Conservation (phyloP, 768 basidiomycete genomes). For the Strobilomyces dryophilus region DNA sequence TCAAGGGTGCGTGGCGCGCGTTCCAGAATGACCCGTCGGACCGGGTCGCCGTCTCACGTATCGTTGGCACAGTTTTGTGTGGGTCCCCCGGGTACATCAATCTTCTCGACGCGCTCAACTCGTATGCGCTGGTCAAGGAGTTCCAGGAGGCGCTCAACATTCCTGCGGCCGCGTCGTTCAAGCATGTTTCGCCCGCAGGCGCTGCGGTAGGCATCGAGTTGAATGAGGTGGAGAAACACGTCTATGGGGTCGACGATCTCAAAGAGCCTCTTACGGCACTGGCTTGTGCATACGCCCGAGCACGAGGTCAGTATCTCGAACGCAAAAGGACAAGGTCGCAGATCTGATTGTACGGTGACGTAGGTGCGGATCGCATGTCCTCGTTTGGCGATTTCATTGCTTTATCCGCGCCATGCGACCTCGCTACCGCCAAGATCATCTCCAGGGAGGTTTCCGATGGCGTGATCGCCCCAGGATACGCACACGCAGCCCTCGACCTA, state of each 20-base stretch:
- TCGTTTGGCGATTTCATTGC: constrained; percentile 99
- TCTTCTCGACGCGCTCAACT: constrained; percentile 94
- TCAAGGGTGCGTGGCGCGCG: constrained; percentile 61
- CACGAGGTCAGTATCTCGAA: constrained; percentile 59
- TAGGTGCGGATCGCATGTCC: constrained; percentile 98
- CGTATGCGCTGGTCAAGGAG: constrained; percentile 93
- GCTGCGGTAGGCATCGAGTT: constrained; percentile 89
- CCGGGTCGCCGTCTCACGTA: constrained; percentile 1
- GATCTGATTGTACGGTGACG: constrained; percentile 6
- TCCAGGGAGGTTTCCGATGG: constrained; percentile 99
- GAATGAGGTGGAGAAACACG: constrained; percentile 80
- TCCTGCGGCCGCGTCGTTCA: constrained; percentile 98
- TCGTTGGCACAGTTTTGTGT: constrained; percentile 57
- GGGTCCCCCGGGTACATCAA: constrained; percentile 99
- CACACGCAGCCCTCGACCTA: constrained; percentile 81
- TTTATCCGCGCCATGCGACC: constrained; percentile 86
- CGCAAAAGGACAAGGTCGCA: background rate
- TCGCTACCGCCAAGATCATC: constrained; percentile 93
- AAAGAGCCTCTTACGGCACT: constrained; percentile 86
- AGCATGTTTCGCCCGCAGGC: constrained; percentile 98
- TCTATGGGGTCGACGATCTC: constrained; percentile 94
- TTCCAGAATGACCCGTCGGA: background rate
- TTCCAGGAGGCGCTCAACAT: constrained; percentile 81
- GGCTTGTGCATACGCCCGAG: constrained; percentile 92
- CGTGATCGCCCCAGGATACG: constrained; percentile 94